Percentiles rank a stretch among this genome's conserved stretches.
Evolutionary conservation across 2,329 filamentous ascomycete species (phyloP).

Genomic region (Cladosporium sp.): DNA sequence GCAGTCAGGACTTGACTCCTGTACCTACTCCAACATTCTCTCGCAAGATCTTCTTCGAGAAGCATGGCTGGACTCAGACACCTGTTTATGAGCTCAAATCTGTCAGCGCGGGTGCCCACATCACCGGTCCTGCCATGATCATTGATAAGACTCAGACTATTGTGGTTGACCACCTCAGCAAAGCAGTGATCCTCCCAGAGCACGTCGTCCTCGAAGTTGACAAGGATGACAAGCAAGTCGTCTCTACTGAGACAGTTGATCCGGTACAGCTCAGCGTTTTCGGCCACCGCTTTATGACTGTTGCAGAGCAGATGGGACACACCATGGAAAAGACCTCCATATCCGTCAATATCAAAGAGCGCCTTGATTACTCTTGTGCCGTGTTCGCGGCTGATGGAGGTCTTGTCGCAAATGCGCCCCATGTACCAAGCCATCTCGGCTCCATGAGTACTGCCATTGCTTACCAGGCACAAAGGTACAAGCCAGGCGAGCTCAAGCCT

Average conservation of each 20-base stretch:
- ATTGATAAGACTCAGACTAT: constrained; percentile 45
- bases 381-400: constrained; percentile 40
- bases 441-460: constrained; percentile 42
- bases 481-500: constrained; percentile 39
- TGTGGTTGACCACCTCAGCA: constrained; percentile 36
- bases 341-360: constrained; percentile 46
- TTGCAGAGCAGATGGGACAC: constrained; percentile 57
- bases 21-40: constrained; percentile 41
- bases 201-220: constrained; percentile 65
- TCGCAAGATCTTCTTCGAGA: constrained; percentile 77
- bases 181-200: constrained; percentile 34
- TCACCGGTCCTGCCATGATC: constrained; percentile 31
- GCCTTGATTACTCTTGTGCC: constrained; percentile 43
- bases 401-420: constrained; percentile 41
- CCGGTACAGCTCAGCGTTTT: constrained; percentile 54
- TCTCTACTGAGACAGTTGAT: constrained; percentile 20
- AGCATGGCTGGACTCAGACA: constrained; percentile 65
- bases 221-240: constrained; percentile 31
- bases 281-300: constrained; percentile 55
- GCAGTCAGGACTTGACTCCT: constrained; percentile 63
- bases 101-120: constrained; percentile 19
- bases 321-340: constrained; percentile 54
- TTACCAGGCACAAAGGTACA: constrained; percentile 35
- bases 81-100: constrained; percentile 40
- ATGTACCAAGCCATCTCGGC: constrained; percentile 41